Percentiles rank a stretch among this genome's conserved stretches.
Conservation (phyloP, 345 rosid genomes). For the Streptanthus diversifolius region DNA sequence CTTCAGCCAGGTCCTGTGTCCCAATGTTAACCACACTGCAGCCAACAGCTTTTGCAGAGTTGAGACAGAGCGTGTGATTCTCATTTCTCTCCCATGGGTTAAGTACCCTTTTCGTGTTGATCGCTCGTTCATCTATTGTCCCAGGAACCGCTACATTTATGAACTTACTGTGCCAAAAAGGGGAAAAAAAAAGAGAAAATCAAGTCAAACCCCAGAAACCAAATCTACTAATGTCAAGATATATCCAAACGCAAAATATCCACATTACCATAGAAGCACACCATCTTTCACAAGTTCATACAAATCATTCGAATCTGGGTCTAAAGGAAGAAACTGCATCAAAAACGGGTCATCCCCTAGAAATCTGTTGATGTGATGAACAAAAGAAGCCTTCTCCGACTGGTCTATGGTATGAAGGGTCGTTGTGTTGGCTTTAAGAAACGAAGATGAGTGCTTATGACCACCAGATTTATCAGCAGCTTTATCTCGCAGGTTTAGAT, state of each 20-base stretch:
- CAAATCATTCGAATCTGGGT: slow-evolving; percentile 69
- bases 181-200: background rate
- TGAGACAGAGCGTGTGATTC: slow-evolving; percentile 93
- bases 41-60: slow-evolving; percentile 94
- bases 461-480: slow-evolving; percentile 58
- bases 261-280: slow-evolving; percentile 74
- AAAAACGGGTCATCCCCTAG: slow-evolving; percentile 83
- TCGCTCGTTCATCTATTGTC: slow-evolving; percentile 91
- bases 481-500: slow-evolving; percentile 60
- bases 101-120: slow-evolving; percentile 76
- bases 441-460: slow-evolving; percentile 59
- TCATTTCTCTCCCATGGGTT: slow-evolving; percentile 96
- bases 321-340: slow-evolving; percentile 87
- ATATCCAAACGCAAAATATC: background rate
- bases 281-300: slow-evolving; percentile 90
- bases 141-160: slow-evolving; percentile 92
- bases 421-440: slow-evolving; percentile 68
- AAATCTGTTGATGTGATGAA: slow-evolving; percentile 85
- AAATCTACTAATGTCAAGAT: background rate
- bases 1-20: slow-evolving; percentile 88
- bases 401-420: slow-evolving; percentile 70
- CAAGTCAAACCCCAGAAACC: slow-evolving; percentile 26
- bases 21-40: slow-evolving; percentile 91
- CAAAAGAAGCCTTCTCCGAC: slow-evolving; percentile 83
- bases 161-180: slow-evolving; percentile 61